Conservation (phyloP, 2,329 filamentous ascomycete species). For the Pestalotiopsis sp. region DNA sequence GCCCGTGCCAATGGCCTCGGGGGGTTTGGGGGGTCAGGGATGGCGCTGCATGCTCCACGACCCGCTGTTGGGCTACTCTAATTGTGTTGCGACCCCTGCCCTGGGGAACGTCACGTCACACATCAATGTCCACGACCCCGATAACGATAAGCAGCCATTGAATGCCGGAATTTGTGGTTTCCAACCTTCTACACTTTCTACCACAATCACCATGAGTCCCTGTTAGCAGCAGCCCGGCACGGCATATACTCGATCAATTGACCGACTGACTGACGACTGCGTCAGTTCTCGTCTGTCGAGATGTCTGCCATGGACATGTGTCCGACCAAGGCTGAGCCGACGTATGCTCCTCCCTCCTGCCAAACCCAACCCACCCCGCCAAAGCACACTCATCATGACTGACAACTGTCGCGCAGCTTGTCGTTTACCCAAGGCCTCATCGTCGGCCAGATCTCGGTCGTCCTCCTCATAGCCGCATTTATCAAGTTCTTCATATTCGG, state of each 20-base stretch:
- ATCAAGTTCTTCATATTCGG: conserved; percentile 99
- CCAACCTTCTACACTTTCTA: background rate
- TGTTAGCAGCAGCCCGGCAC: background rate
- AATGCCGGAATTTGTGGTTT: background rate
- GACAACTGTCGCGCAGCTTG: conserved; percentile 54
- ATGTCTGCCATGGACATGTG: conserved; percentile 34
- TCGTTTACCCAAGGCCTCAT: conserved; percentile 95
- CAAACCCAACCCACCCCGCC: conserved; percentile 9
- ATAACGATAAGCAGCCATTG: background rate
- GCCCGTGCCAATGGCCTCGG: background rate
- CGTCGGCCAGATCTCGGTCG: conserved; percentile 89
- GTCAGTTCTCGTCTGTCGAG: background rate
- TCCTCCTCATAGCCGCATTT: conserved; percentile 88
- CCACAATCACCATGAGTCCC: background rate
- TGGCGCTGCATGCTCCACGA: background rate
- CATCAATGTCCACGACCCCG: background rate
- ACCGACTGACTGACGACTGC: background rate
- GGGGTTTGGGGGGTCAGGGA: background rate
- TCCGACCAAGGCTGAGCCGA: conserved; percentile 35
- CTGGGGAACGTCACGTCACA: background rate
- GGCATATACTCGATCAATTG: background rate
- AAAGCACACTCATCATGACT: conserved; percentile 10
- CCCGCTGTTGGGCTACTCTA: background rate
- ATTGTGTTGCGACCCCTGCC: background rate
- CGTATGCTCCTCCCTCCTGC: conserved; percentile 24